phyloP scores from a whole-genome alignment of 192 early-diverging fungal genomes.

The Neocallimastix lanati region DNA sequence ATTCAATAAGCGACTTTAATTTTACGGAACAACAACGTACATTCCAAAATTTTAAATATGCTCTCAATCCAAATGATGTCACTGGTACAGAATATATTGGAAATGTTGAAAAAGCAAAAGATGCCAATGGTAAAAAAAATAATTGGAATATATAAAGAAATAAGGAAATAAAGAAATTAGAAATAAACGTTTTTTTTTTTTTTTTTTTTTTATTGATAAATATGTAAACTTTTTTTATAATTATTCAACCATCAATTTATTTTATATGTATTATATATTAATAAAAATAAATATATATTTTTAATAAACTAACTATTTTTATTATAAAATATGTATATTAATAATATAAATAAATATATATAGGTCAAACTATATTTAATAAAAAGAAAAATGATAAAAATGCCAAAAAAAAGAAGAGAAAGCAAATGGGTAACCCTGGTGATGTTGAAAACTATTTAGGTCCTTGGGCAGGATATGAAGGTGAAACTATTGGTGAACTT shows the following conservation, averaged over 20 bases:
- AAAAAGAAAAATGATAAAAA: slow-evolving; percentile 1
- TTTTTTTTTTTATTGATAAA: too few relatives aligned
- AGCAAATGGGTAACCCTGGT: slow-evolving; percentile 53
- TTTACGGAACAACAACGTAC: slow-evolving; percentile 76
- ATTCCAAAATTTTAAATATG: slow-evolving; percentile 59
- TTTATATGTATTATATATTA: too few relatives aligned
- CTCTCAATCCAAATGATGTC: slow-evolving; percentile 48
- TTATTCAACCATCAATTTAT: too few relatives aligned
- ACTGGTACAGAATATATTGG: slow-evolving; percentile 44
- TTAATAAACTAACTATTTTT: too few relatives aligned
- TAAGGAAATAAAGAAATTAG: too few relatives aligned
- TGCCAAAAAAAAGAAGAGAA: slow-evolving; percentile 38
- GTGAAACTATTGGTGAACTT: slow-evolving; percentile 45
- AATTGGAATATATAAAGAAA: too few relatives aligned
- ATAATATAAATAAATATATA: too few relatives aligned
- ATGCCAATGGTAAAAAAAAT: slow-evolving; percentile 29
- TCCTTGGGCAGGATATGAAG: slow-evolving; percentile 88
- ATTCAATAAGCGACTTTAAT: slow-evolving; percentile 43
- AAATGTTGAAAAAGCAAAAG: slow-evolving; percentile 26
- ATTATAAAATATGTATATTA: too few relatives aligned
- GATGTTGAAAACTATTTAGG: slow-evolving; percentile 61
- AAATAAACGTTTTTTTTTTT: slow-evolving; percentile 18
- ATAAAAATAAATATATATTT: too few relatives aligned
- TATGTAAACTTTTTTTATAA: too few relatives aligned
- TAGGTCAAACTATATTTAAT: background rate